Percentiles rank a stretch among this genome's conserved stretches.
phyloP scores from a whole-genome alignment of 2,329 filamentous ascomycete species.

The Diaporthe destruens region DNA sequence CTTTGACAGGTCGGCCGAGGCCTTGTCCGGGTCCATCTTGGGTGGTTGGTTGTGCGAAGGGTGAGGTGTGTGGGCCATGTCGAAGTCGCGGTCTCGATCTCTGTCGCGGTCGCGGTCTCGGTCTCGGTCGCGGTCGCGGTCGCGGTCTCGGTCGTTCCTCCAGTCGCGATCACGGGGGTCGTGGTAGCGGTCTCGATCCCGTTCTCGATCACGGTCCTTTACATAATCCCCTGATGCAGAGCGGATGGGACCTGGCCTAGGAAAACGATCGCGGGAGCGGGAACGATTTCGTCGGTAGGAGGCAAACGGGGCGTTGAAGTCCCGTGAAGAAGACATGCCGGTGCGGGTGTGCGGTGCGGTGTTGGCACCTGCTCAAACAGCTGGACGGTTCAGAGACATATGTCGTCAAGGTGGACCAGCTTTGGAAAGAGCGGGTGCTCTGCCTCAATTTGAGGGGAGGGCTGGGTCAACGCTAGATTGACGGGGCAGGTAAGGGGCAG shows the following conservation, averaged over 20 bases:
- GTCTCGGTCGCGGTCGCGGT: conserved; percentile 31
- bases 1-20: conserved; percentile 35
- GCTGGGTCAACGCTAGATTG: background rate
- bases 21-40: conserved; percentile 32
- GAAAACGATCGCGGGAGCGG: conserved; percentile 12
- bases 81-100: conserved; percentile 24
- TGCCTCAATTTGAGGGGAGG: background rate
- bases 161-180: conserved; percentile 24
- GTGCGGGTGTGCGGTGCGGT: conserved; percentile 1
- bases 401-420: conserved; percentile 12
- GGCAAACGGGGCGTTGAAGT: conserved; percentile 25
- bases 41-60: background rate
- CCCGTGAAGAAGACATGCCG: conserved; percentile 34
- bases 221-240: conserved; percentile 7
- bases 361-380: conserved; percentile 24
- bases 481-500: conserved; percentile 11
- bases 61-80: conserved; percentile 1
- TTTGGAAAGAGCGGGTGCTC: conserved; percentile 13
- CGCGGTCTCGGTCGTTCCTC: conserved; percentile 18
- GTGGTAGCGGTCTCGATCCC: background rate
- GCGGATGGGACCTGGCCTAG: conserved; percentile 7
- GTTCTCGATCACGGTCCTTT: conserved; percentile 12
- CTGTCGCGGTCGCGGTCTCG: conserved; percentile 16
- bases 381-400: conserved; percentile 22
- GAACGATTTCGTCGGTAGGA: conserved; percentile 26